Conservation (phyloP, 2,329 filamentous ascomycete genomes). For the Cytospora mali region DNA sequence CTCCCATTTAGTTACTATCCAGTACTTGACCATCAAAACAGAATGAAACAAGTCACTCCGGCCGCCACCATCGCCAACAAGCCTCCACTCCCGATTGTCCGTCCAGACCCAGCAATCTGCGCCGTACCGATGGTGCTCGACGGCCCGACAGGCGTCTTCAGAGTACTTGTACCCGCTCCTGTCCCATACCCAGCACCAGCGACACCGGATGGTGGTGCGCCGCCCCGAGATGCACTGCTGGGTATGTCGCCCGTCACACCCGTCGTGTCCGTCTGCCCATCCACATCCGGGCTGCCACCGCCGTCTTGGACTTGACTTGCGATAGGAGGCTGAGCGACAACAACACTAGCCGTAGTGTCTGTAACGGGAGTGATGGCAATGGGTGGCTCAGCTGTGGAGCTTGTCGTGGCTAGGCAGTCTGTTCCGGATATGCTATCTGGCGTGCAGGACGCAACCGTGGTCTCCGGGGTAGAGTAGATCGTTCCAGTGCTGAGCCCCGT, state of each 20-base stretch:
- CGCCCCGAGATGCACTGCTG: background rate
- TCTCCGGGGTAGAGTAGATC: background rate
- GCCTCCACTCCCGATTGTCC: background rate
- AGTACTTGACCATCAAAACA: background rate
- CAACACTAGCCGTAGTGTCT: background rate
- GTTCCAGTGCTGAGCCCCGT: background rate
- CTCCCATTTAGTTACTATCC: too few relatives aligned
- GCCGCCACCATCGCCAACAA: background rate
- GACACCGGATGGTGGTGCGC: background rate
- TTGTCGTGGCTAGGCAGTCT: constrained; percentile 7
- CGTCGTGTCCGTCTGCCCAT: background rate
- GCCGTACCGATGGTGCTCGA: background rate
- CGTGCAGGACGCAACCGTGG: background rate
- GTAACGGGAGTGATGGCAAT: background rate
- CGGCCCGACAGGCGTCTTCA: background rate
- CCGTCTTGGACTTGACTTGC: too few relatives aligned
- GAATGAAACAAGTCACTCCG: background rate
- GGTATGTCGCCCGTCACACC: background rate
- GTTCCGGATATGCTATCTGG: background rate
- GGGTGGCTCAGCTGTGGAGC: background rate
- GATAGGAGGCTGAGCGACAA: background rate
- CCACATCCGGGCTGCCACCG: background rate
- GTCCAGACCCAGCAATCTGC: constrained; percentile 5
- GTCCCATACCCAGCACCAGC: constrained; percentile 1
- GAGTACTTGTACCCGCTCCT: background rate